Conservation (phyloP, 768 basidiomycete genomes). For the Collybiopsis confluens region DNA sequence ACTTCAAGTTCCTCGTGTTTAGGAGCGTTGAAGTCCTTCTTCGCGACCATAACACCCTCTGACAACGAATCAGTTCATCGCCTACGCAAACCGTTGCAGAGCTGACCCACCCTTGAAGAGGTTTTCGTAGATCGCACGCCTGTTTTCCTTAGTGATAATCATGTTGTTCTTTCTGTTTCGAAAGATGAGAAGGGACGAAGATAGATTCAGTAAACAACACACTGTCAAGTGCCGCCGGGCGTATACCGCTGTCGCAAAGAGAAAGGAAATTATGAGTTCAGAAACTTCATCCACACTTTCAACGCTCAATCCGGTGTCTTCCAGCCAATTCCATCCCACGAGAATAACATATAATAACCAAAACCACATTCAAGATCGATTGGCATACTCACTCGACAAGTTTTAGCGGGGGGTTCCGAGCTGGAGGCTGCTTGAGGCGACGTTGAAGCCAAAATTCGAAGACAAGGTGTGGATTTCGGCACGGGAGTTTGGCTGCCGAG, state of each 20-base stretch:
- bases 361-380: constrained; percentile 14
- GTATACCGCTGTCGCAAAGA: constrained; percentile 28
- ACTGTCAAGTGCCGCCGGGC: constrained; percentile 40
- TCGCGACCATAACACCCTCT: constrained; percentile 99
- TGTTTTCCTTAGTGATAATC: constrained; percentile 96
- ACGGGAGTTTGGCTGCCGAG: too few relatives aligned
- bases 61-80: constrained; percentile 1
- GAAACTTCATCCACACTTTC: constrained; percentile 31
- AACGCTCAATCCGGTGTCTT: constrained; percentile 34
- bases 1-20: constrained; percentile 89
- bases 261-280: constrained; percentile 18
- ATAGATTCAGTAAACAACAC: constrained; percentile 13
- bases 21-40: constrained; percentile 97
- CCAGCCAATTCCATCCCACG: constrained; percentile 20
- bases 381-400: constrained; percentile 34
- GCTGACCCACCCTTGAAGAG: constrained; percentile 91
- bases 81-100: background rate
- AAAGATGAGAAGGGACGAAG: constrained; percentile 6
- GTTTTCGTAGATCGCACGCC: constrained; percentile 96
- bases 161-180: constrained; percentile 51
- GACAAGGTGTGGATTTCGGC: too few relatives aligned
- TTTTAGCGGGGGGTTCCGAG: constrained; percentile 33
- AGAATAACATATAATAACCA: constrained; percentile 19
- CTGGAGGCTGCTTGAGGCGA: constrained; percentile 22
- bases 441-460: too few relatives aligned